Conservation (phyloP, 176 grass and related monocot genomes). For the Chrysopogon serrulatus region DNA sequence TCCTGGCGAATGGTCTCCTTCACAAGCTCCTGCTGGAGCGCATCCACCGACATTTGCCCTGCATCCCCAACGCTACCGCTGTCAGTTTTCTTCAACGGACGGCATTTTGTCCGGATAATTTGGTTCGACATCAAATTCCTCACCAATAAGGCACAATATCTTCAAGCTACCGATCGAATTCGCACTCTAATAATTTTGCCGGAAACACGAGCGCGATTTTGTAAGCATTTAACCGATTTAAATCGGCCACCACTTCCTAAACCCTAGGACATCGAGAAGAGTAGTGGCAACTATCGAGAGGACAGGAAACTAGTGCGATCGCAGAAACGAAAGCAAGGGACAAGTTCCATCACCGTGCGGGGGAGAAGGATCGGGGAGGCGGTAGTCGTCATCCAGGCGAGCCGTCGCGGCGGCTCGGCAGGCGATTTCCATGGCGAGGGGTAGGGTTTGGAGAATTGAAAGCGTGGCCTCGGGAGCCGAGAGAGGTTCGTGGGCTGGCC, state of each 20-base stretch:
- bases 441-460: not conserved
- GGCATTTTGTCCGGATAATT: not conserved
- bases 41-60: conserved; percentile 5
- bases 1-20: conserved; percentile 10
- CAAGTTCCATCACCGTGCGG: not conserved
- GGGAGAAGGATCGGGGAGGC: not conserved
- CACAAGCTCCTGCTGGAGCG: conserved; percentile 14
- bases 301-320: not conserved
- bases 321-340: not conserved
- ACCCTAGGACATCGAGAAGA: not conserved
- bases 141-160: not conserved
- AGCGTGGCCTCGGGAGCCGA: not conserved
- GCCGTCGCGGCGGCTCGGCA: not conserved
- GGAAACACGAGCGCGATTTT: not conserved
- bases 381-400: not conserved
- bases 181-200: not conserved
- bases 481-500: no score
- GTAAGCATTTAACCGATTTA: not conserved
- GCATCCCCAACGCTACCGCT: not conserved
- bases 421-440: not conserved
- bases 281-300: not conserved
- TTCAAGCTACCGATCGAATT: not conserved
- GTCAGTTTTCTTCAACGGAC: not conserved
- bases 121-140: not conserved
- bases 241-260: not conserved